phyloP scores from a whole-genome alignment of 306 rosid species.

The Phaseolus lunatus region DNA sequence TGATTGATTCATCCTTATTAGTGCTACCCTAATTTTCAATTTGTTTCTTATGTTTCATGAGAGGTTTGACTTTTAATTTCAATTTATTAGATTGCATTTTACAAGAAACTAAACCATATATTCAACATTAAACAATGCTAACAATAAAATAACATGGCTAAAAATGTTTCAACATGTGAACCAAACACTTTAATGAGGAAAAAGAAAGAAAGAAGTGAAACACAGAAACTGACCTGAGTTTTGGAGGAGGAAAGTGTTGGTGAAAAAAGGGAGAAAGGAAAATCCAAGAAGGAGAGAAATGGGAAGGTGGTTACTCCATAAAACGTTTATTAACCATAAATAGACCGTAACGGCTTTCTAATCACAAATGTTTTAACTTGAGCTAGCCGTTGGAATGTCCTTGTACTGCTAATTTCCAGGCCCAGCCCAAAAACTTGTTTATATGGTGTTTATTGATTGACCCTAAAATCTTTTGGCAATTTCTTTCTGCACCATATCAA shows the following conservation, averaged over 20 bases:
- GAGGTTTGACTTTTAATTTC: constrained; percentile 17
- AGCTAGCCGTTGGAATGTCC: constrained; percentile 30
- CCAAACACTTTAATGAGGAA: constrained; percentile 27
- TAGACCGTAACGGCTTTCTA: constrained; percentile 40
- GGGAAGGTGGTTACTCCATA: constrained; percentile 2
- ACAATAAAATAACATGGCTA: constrained; percentile 24
- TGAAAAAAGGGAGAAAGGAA: constrained; percentile 27
- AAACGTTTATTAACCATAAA: constrained; percentile 32
- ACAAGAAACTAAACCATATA: background rate
- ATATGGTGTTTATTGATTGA: no score
- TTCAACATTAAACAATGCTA: background rate
- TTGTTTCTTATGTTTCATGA: background rate
- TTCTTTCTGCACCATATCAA: no score
- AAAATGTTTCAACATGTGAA: constrained; percentile 18
- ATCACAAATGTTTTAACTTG: background rate
- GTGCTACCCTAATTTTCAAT: constrained; percentile 1
- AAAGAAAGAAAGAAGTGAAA: constrained; percentile 18
- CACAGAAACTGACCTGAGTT: constrained; percentile 58
- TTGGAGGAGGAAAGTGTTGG: constrained; percentile 36
- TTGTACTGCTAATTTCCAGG: background rate
- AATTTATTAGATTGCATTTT: constrained; percentile 3
- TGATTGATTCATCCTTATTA: constrained; percentile 11
- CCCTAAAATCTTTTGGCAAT: background rate
- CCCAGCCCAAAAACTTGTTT: background rate
- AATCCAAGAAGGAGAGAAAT: constrained; percentile 34